These are phyloP conservation scores for Aspergillus aculeatinus DNA, from an alignment of 2,329 filamentous ascomycete species.

Conservation along the genomic window DNA sequence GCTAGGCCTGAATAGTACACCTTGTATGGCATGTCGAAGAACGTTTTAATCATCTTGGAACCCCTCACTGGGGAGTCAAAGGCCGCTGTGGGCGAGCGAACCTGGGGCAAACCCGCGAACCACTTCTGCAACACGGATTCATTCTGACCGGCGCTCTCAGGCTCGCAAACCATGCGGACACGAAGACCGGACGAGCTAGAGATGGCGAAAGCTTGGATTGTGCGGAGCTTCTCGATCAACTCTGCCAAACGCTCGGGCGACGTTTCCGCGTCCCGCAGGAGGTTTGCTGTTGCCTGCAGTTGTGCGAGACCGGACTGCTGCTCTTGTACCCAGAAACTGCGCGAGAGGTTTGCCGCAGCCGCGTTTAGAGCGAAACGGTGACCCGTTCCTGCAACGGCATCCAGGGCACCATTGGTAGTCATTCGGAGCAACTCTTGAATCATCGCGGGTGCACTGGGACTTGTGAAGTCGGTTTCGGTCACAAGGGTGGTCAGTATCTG, in stretches of 20 bases:
- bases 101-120: slow-evolving; percentile 59
- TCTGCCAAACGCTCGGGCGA: slow-evolving; percentile 69
- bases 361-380: slow-evolving; percentile 83
- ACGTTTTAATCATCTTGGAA: slow-evolving; percentile 62
- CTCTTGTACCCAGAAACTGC: slow-evolving; percentile 70
- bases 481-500: slow-evolving; percentile 78
- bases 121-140: slow-evolving; percentile 70
- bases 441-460: slow-evolving; percentile 74
- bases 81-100: slow-evolving; percentile 38
- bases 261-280: slow-evolving; percentile 67
- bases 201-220: slow-evolving; percentile 77
- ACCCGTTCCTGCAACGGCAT: slow-evolving; percentile 85
- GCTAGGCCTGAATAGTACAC: slow-evolving; percentile 90
- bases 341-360: slow-evolving; percentile 76
- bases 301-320: slow-evolving; percentile 90
- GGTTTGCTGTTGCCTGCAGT: slow-evolving; percentile 75
- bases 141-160: slow-evolving; percentile 69
- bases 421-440: slow-evolving; percentile 84
- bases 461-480: slow-evolving; percentile 85
- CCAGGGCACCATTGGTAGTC: slow-evolving; percentile 83
- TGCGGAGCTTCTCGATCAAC: slow-evolving; percentile 78
- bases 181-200: slow-evolving; percentile 67
- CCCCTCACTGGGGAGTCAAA: slow-evolving; percentile 29
- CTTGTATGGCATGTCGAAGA: slow-evolving; percentile 94
- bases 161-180: slow-evolving; percentile 80